Evolutionary conservation across 305 asterid genomes (phyloP).

Genomic region (Solanum hybrid): DNA sequence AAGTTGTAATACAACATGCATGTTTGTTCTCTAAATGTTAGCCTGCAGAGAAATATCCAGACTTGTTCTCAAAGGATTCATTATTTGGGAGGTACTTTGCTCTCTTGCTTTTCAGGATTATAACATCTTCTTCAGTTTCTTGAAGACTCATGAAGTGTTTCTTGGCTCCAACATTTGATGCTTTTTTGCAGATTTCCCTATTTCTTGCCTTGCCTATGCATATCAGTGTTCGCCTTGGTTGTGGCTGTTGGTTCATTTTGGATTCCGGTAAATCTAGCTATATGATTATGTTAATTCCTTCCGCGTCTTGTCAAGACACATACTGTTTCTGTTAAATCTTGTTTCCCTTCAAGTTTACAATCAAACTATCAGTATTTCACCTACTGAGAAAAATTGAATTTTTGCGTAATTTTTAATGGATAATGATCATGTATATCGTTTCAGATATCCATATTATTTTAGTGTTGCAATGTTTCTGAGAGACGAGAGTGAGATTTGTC

Average conservation of each 20-base stretch:
- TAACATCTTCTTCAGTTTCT: not conserved
- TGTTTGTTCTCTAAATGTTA: slow-evolving; percentile 10
- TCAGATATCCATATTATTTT: not conserved
- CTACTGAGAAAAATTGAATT: not conserved
- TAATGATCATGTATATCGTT: not conserved
- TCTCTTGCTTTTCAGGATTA: not conserved
- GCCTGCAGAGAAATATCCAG: slow-evolving; percentile 95
- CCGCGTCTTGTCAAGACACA: not conserved
- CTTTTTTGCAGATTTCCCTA: slow-evolving; percentile 70
- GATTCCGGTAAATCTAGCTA: slow-evolving; percentile 60
- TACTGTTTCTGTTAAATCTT: not conserved
- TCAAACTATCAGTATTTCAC: not conserved
- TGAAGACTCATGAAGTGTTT: no score
- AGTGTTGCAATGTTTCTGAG: not conserved
- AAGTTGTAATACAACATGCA: not conserved
- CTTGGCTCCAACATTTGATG: not conserved
- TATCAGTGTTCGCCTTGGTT: slow-evolving; percentile 41
- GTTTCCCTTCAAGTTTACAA: not conserved
- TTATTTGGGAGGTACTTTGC: slow-evolving; percentile 54
- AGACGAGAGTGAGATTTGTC: not conserved
- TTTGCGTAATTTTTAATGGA: not conserved
- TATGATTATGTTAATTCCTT: not conserved
- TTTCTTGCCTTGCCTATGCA: slow-evolving; percentile 74
- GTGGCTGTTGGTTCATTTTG: slow-evolving; percentile 52
- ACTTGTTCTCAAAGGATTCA: slow-evolving; percentile 58